phyloP scores from a whole-genome alignment of 2,329 filamentous ascomycete genomes.

The Fusarium poae region DNA sequence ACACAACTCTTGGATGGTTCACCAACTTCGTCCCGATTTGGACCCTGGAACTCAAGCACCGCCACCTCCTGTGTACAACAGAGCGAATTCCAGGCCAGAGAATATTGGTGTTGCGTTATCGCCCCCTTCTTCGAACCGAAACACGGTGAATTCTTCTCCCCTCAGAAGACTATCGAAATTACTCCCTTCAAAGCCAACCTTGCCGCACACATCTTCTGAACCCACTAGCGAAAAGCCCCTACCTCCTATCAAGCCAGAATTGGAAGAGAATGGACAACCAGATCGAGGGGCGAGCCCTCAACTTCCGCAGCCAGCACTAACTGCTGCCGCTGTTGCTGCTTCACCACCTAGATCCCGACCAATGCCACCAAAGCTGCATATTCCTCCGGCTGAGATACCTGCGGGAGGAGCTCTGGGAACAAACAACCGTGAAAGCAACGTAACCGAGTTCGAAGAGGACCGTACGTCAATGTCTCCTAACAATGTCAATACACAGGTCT shows the following conservation, averaged over 20 bases:
- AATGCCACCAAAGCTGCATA: constrained; percentile 49
- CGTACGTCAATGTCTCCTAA: constrained; percentile 53
- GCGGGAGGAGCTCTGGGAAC: constrained; percentile 7
- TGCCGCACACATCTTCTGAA: constrained; percentile 51
- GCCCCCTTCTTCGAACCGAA: constrained; percentile 42
- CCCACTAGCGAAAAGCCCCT: constrained; percentile 37
- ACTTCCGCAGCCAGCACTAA: constrained; percentile 29
- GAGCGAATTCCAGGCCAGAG: constrained; percentile 52
- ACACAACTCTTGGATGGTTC: constrained; percentile 48
- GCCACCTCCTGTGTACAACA: constrained; percentile 46
- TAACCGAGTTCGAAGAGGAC: constrained; percentile 68
- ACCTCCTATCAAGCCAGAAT: constrained; percentile 28
- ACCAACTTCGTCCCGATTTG: constrained; percentile 42
- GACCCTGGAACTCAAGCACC: constrained; percentile 40
- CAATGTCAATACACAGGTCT: constrained; percentile 59
- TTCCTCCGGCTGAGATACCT: constrained; percentile 40
- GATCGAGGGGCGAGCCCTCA: constrained; percentile 22
- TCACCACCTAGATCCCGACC: constrained; percentile 36
- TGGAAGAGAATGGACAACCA: constrained; percentile 16
- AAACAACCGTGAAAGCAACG: constrained; percentile 57
- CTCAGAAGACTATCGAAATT: constrained; percentile 58
- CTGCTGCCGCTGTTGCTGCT: constrained; percentile 13
- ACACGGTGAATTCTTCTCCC: constrained; percentile 41
- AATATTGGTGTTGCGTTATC: constrained; percentile 63
- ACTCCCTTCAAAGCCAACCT: constrained; percentile 61